Conservation (phyloP, 2,329 filamentous ascomycete species). For the Akanthomyces dipterigenus region DNA sequence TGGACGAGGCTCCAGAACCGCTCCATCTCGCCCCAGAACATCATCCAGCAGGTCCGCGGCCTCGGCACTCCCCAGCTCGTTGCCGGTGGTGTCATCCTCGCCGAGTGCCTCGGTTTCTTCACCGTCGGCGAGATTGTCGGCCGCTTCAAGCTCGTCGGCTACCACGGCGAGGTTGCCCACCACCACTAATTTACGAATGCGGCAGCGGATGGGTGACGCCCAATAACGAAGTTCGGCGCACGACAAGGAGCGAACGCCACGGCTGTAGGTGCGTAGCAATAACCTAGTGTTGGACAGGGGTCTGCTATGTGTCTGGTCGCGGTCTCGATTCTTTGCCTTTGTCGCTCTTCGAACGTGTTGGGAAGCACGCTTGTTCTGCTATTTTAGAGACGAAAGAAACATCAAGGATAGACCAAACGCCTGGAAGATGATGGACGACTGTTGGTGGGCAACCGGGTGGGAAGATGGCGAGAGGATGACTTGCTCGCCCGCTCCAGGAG, state of each 20-base stretch:
- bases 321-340: neutral
- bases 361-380: conserved; percentile 12
- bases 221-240: neutral
- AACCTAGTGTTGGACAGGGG: neutral
- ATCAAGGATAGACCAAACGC: neutral
- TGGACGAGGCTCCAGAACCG: conserved; percentile 64
- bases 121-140: conserved; percentile 96
- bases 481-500: neutral
- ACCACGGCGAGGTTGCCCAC: conserved; percentile 59
- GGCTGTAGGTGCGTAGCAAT: neutral
- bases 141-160: conserved; percentile 89
- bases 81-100: conserved; percentile 68
- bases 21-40: conserved; percentile 49
- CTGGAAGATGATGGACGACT: conserved; percentile 4
- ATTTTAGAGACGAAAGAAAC: neutral
- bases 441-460: neutral
- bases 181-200: conserved; percentile 44
- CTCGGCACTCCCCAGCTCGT: conserved; percentile 64
- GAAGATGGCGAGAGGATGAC: neutral
- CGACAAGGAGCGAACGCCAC: neutral
- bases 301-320: too few relatives aligned
- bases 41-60: conserved; percentile 56
- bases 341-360: neutral
- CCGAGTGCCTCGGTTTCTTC: conserved; percentile 94
- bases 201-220: neutral